Evolutionary conservation across 2,329 filamentous ascomycete species (phyloP), one percentile per base, ranked within the genome.

Genomic region (Pseudogymnoascus sp.): DNA sequence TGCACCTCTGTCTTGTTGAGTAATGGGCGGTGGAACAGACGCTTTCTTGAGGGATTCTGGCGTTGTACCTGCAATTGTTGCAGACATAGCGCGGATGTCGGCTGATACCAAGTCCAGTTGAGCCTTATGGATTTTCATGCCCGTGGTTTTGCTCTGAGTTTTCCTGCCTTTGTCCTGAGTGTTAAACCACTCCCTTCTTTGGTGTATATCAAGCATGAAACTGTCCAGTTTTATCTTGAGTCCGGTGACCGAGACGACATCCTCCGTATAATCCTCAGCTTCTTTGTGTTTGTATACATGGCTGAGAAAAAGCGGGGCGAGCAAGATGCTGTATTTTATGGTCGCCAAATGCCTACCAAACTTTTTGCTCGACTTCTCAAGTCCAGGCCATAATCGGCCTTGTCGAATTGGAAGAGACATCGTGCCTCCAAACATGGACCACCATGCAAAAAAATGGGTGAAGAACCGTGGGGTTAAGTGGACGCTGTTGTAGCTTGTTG

Each of bases 251-350:
- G 91, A 95, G 5, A 96, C 90, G 0, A 88, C 82, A 61, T 87
- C 81, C 66, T 93, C 88, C 0, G 84, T 82, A 71, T 91, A 90
- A 65, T 96, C 92, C 72, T 97, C 93, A 0, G 86, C 86, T 71
- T 99, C 95, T 74, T 97, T 97, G 78, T 99, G 95, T 75, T 97
- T 97, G 79, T 99, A 99, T 34, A 99, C 92, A 70, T 99, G 95
- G 69, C 93, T 96, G 67, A 99, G 84, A 75, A 96, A 99, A 1
- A 99, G 78, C 0, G 95, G 95, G 1, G 95, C 96, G 14, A 99
- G 80, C 2, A 97, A 82, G 21, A 99, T 78, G 66, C 93, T 97
- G 78, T 97, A 97, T 79, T 99, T 99, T 80, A 99, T 93, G 7
- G 96, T 99, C n/a, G 92, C 93, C 66, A 99, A 79, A 76, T 99